Evolutionary conservation across 495 filamentous ascomycete species (phyloP).

Genomic region (Stereocaulon alpinum): DNA sequence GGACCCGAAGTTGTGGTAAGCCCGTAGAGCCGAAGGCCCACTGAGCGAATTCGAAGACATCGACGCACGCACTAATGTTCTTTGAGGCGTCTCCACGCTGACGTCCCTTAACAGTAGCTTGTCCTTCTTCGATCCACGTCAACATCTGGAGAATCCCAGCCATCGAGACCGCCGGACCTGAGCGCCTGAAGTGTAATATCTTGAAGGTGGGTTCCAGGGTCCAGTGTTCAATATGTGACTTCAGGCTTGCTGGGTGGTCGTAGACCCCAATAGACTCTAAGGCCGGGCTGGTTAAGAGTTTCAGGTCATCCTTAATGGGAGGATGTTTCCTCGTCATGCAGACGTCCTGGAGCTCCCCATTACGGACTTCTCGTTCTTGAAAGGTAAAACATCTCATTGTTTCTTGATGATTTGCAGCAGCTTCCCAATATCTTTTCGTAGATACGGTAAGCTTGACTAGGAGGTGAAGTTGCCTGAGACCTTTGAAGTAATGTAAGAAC

Average conservation of each 20-base stretch:
- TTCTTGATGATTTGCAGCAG: neutral
- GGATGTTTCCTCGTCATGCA: no score
- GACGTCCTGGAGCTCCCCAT: no score
- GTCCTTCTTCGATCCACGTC: no score
- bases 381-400: neutral
- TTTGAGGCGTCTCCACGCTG: no score
- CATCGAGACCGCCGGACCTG: neutral
- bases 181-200: neutral
- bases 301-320: no score
- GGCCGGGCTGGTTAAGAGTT: neutral
- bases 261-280: neutral
- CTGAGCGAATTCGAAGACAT: neutral
- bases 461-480: neutral
- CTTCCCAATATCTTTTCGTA: neutral
- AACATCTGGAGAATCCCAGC: no score
- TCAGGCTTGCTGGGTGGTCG: neutral
- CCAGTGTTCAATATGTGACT: neutral
- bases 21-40: neutral
- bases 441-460: neutral
- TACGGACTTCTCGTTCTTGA: neutral
- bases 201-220: neutral
- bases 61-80: no score
- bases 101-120: no score
- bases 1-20: neutral
- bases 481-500: neutral